Evolutionary conservation across 352 stramenopile species (phyloP), one percentile per base, ranked within the genome.

Genomic region (Pythium insidiosum): DNA sequence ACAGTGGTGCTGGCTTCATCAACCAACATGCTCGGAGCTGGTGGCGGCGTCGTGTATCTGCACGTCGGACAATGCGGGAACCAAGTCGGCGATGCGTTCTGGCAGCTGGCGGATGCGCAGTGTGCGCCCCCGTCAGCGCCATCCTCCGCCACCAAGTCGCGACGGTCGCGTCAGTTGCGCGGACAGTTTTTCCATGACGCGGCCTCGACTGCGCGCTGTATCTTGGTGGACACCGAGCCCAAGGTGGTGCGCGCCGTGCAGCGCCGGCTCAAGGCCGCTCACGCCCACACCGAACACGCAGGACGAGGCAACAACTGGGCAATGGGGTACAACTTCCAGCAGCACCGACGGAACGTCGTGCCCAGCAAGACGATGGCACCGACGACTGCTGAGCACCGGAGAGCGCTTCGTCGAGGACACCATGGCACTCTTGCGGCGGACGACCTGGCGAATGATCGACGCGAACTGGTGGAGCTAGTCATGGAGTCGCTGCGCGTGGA

Each of bases 261-360:
- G 26, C 10, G 11, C 20, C 26, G n/a, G 18, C 63, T 75, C 20
- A 46, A 57, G 22, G 70, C 75, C 3, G 64, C 73, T 21, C 62
- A 75, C 40, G 58, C 63, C 12, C 73, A 81, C 38, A 61, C 71
- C 26, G 73, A 88, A 38, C 75, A 88, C 28, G 60, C 67, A 20
- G 83, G 83, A 13, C 81, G 83, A 38, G 81, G 76, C 40, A 95
- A 95, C 51, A 94, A 94, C 61, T 95, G 83, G 83, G 81, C 81
- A 7, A 95, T 93, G 79, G 83, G 83, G 2, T 95, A 84, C 61
- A 72, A 76, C 43, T 66, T 82, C 48, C 61, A 70, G 53, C 71
- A 40, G 11, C 53, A 64, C 39, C 47, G 61, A 36, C 53, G 53
- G 24, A 71, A 65, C 18, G 49, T 66, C n/a, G 22, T 73, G 16